phyloP scores from a whole-genome alignment of 2,329 filamentous ascomycete species.

The Epichloe festucae region DNA sequence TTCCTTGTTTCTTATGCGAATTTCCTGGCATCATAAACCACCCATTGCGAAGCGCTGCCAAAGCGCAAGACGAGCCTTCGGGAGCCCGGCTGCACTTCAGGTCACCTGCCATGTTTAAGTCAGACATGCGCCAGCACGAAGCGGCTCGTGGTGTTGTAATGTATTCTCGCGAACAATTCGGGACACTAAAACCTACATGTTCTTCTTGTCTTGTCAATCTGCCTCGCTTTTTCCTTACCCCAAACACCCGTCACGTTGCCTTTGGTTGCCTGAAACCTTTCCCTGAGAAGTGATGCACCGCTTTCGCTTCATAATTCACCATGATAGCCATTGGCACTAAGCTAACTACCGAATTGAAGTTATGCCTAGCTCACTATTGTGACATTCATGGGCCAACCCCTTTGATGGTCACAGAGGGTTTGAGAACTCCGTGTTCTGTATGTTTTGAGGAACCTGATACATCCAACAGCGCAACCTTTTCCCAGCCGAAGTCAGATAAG shows the following conservation, averaged over 20 bases:
- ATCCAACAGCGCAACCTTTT: background rate
- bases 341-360: slow-evolving; percentile 34
- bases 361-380: slow-evolving; percentile 59
- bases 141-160: background rate
- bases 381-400: slow-evolving; percentile 57
- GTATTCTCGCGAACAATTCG: background rate
- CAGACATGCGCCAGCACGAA: background rate
- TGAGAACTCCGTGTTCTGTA: slow-evolving; percentile 45
- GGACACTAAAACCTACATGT: background rate
- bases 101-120: slow-evolving; percentile 2
- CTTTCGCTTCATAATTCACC: background rate
- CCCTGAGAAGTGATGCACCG: background rate
- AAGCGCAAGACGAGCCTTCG: background rate
- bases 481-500: slow-evolving; percentile 15
- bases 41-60: background rate
- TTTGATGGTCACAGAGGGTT: slow-evolving; percentile 55
- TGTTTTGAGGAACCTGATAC: slow-evolving; percentile 35
- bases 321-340: slow-evolving; percentile 16
- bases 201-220: background rate
- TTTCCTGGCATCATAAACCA: background rate
- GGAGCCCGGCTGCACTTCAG: background rate
- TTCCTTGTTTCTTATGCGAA: slow-evolving; percentile 4
- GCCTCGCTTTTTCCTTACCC: background rate
- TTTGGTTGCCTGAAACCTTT: background rate
- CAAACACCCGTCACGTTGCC: background rate